Evolutionary conservation across 257 asterid genomes (phyloP), one percentile per base, ranked within the genome.

Genomic region (Nicotiana undulata): DNA sequence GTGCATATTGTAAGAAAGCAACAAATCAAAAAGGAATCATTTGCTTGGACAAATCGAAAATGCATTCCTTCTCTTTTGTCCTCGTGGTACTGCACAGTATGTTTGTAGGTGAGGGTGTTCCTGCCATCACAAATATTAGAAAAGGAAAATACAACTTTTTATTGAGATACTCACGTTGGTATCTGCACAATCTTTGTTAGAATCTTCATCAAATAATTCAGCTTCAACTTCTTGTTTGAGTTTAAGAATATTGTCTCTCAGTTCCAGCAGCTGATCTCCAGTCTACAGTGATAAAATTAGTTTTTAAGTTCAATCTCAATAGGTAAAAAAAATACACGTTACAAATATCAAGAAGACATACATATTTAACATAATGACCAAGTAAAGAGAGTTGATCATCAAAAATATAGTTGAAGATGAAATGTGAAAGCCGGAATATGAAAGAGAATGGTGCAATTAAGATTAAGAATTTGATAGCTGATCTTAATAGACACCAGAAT

Each of bases 161-260:
- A 31, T 29, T 8, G 40, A 64, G 65, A 31, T 63, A 85, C 95
- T 85, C 84, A 95, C 98, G 87, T 61, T 89, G 74, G 68, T 88
- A 85, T 95, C 97, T 17, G 79, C 92, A 61, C 85, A 94, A 61
- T 81, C 86, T 97, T 95, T 89, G 83, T 77, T 87, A 40, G 91
- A 88, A 61, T 93, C 95, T 61, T 82, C 77, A 26, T 94, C 97
- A 88, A 89, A 11, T 16, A 51, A 6, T 11, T 51, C 18, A 51
- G 56, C 15, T 75, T 92, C 99, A 81, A 91, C 81, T 85, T 90
- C 98, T 85, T 86, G 93, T 84, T 93, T 93, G 66, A 90, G 90
- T 84, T 87, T 88, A 16, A 91, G 84, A 77, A 93, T 90, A 18
- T 85, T 90, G 40, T 34, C 40, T 9, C 40, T 34, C 40, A 34